Base-by-base conservation (phyloP, 345 rosid genomes). In the Arabidopsis suecica region DNA sequence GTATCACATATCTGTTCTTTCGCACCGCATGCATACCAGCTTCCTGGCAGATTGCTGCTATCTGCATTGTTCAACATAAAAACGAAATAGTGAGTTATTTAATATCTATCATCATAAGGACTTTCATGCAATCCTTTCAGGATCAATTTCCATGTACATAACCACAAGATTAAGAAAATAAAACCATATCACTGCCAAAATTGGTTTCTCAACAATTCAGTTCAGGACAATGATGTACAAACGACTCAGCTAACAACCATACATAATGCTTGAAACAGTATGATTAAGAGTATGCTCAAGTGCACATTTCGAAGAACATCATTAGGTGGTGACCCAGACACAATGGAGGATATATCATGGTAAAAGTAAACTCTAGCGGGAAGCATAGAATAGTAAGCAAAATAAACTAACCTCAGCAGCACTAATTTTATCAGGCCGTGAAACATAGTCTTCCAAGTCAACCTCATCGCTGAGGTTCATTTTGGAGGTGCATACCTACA, bases 21-120 rank as follows among this genome's bases (percentile, higher is more conserved):
- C 99, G 83, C 9, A 95, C 99, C 2, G 99, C 99, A 40, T 95
- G 99, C 99, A 95, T 95, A 56, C 99, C 99, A 41, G 99, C 99
- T 83, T 95, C 99, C 79, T 95, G 99, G 67, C 99, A 95, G 62
- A 95, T 95, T 14, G 99, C 99, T 42, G 97, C 79, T 75, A 95
- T 95, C 99, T 95, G 89, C 44, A 23, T 20, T 62, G 51, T 53
- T 40, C 68, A 65, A 49, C 47, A 32, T 5, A 57, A 37, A 2
- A 65, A 5, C 1, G n/a, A 32, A 65, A 30, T n/a, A 37, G 66
- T 32, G 11, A 3, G 75, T 33, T 54, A 25, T 3, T 22, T 62
- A 47, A 25, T 20, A 56, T 16, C 10, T 33, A 48, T 50, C 47
- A 63, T 55, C 61, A 22, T n/a, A 66, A 50, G 47, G 32, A 14